A percentile compares a stretch with the other conserved stretches of the same genome.
These are phyloP conservation scores for Stereum hirsutum DNA, from an alignment of 1,284 basidiomycete genomes.

Conservation along the genomic window DNA sequence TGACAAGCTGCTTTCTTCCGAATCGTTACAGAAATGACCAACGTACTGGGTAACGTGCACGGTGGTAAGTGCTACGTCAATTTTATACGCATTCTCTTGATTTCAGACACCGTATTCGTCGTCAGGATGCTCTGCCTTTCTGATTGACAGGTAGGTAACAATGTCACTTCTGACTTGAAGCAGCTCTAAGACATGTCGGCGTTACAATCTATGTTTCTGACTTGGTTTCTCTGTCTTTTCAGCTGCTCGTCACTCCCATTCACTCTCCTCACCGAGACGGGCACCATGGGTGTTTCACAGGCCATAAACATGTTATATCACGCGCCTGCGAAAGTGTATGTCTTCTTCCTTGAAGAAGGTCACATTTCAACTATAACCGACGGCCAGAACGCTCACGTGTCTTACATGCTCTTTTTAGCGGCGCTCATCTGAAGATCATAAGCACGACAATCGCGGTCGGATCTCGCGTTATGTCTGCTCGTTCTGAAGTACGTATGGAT, in stretches of 20 bases:
- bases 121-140: constrained; percentile 37
- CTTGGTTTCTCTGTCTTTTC: background rate
- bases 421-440: constrained; percentile 36
- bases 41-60: constrained; percentile 33
- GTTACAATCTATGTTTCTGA: background rate
- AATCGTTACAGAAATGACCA: constrained; percentile 37
- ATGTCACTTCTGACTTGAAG: too few species aligned
- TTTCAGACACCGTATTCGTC: too few species aligned
- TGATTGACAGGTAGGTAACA: constrained; percentile 41
- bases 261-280: constrained; percentile 21
- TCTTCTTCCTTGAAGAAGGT: constrained; percentile 6
- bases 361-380: background rate
- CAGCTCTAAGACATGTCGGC: too few species aligned
- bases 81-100: too few species aligned
- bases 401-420: constrained; percentile 21
- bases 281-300: constrained; percentile 25
- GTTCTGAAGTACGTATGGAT: constrained; percentile 32
- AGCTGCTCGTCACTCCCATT: constrained; percentile 40
- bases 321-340: constrained; percentile 39
- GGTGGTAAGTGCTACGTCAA: too few species aligned
- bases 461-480: constrained; percentile 27
- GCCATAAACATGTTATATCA: constrained; percentile 41
- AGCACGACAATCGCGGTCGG: constrained; percentile 37
- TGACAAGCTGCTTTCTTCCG: background rate
- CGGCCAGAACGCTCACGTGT: background rate